Percentiles rank a stretch among this genome's conserved stretches.
Evolutionary conservation across 129 eudicot genomes (phyloP).

Genomic region (sunflower (Helianthus annuus)): DNA sequence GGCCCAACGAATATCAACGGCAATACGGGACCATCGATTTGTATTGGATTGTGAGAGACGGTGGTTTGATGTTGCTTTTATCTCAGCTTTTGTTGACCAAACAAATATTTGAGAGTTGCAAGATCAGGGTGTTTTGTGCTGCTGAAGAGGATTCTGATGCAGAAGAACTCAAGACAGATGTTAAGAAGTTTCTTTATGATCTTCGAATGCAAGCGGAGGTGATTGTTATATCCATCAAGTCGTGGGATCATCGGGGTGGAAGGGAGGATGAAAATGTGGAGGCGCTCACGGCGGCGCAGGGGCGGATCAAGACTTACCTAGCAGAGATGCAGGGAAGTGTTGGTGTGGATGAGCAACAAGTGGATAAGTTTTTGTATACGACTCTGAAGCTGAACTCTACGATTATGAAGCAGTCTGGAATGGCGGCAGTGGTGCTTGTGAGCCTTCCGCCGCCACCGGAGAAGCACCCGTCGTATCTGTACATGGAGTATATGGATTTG

Average conservation of each 20-base stretch:
- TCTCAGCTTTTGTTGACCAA: conserved; percentile 88
- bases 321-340: conserved; percentile 47
- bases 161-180: conserved; percentile 75
- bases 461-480: conserved; percentile 77
- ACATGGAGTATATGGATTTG: conserved; percentile 93
- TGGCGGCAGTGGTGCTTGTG: conserved; percentile 89
- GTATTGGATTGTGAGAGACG: conserved; percentile 92
- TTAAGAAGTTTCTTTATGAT: conserved; percentile 82
- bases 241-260: conserved; percentile 68
- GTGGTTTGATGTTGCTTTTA: conserved; percentile 85
- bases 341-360: conserved; percentile 66
- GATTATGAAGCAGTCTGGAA: conserved; percentile 68
- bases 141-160: conserved; percentile 95
- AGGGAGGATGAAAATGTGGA: conserved; percentile 32
- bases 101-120: conserved; percentile 80
- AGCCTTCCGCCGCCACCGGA: conserved; percentile 85
- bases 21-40: conserved; percentile 85
- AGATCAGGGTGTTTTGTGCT: conserved; percentile 81
- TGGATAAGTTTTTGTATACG: conserved; percentile 75
- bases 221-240: conserved; percentile 76
- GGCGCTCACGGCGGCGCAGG: conserved; percentile 67
- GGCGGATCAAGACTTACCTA: conserved; percentile 53
- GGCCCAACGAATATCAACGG: conserved; percentile 85
- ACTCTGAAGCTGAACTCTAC: conserved; percentile 73
- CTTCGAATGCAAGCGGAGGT: conserved; percentile 96